These are phyloP conservation scores for Boletus patriciae DNA, from an alignment of 768 basidiomycete genomes.

Conservation along the genomic window DNA sequence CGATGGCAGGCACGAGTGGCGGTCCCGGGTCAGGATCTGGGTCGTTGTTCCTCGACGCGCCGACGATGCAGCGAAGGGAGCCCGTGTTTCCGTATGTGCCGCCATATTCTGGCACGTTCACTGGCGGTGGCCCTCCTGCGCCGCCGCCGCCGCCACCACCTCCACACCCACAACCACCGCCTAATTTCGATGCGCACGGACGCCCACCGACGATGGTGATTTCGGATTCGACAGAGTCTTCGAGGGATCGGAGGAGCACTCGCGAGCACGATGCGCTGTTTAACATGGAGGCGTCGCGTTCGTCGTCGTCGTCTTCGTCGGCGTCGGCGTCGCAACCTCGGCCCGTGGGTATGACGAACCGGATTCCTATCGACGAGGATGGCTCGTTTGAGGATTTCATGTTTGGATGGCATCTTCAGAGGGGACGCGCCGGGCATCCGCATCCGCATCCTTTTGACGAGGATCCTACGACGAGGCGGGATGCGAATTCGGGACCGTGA, in stretches of 20 bases:
- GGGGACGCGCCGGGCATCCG: background rate
- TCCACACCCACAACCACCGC: background rate
- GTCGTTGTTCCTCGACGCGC: slow-evolving; percentile 8
- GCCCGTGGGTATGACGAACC: slow-evolving; percentile 17
- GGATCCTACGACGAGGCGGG: slow-evolving; percentile 3
- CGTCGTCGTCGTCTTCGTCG: slow-evolving; percentile 17
- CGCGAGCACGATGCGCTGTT: slow-evolving; percentile 13
- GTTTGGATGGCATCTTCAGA: slow-evolving; percentile 13
- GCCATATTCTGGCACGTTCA: slow-evolving; percentile 8
- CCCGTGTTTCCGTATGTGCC: slow-evolving; percentile 7
- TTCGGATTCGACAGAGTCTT: slow-evolving; percentile 9
- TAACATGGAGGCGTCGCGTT: slow-evolving; percentile 12
- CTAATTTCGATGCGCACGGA: slow-evolving; percentile 7
- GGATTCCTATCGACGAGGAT: slow-evolving; percentile 25
- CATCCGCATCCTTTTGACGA: slow-evolving; percentile 1
- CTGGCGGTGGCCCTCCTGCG: background rate
- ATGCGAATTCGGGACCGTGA: slow-evolving; percentile 7
- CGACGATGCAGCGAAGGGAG: slow-evolving; percentile 14
- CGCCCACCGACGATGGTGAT: slow-evolving; percentile 2
- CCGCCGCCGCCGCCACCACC: background rate
- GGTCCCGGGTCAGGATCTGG: background rate
- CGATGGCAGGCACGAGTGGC: background rate
- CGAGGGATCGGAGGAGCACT: slow-evolving; percentile 17
- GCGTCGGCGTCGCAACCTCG: slow-evolving; percentile 5
- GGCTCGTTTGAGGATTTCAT: slow-evolving; percentile 14